Evolutionary conservation across 2,329 filamentous ascomycete genomes (phyloP), one percentile per base, ranked within the genome.

Genomic region (Lomentospora prolificans): DNA sequence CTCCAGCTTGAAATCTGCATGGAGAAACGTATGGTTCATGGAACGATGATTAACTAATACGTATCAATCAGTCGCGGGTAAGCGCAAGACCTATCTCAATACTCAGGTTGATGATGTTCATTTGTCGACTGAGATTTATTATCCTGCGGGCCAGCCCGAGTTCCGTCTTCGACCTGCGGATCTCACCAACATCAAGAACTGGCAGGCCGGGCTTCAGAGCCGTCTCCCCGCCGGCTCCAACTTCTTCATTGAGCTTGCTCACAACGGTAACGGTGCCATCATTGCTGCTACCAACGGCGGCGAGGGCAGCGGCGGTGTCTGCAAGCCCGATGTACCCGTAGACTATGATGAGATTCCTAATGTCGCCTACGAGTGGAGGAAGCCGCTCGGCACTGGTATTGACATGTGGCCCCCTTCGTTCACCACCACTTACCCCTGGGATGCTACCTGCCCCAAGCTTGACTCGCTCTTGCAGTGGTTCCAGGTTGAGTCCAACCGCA

Each of bases 101-200:
- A 76, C 79, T 10, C 80, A 83, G 62, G 76, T 85, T 30, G 82
- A 85, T 61, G 82, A 85, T 60, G 79, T 85, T 71, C 79, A 84
- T 61, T 69, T 85, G 19, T 69, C 71, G 36, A 74, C 75, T 3
- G 72, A 72, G 9, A 69, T 79, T 33, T 80, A 80, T 63, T 61
- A 65, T 17, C 78, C 80, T 1, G 60, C 61, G n/a, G 73, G 72
- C 4, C 12, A n/a, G 6, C 69, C 65, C 0, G 70, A 67, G 4
- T 85, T 79, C 68, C 75, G 78, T 19, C 69, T 79, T 59, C 70
- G 69, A 30, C 63, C 72, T 5, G 66, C 64, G 5, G 79, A 82
- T 62, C 60, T 82, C 60, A 65, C 69, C n/a, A 67, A 68, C 8
- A 72, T 79, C 60, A 65, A 70, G 17, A 62, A 64, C 3, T 82